Base-by-base conservation (phyloP, 1,139 yeast genomes). In the Sugiyamaella paludigena region DNA sequence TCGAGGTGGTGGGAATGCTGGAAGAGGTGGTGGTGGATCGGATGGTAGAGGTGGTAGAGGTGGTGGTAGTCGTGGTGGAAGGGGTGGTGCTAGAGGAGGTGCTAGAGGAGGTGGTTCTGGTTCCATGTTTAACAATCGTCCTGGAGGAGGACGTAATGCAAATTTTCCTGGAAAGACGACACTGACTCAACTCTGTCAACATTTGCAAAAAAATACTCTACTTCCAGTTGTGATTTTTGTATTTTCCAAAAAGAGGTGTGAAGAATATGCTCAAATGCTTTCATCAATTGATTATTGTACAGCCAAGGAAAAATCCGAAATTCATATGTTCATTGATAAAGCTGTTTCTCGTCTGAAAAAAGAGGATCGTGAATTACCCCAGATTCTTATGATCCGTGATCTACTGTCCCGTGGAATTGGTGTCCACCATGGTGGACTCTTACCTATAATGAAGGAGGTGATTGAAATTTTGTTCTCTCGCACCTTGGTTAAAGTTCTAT, bases 351-450 rank as follows among this genome's bases (percentile, higher is more conserved):
- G 98, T 49, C 77, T 92, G 66, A 87, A 87, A 61, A 84, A 84
- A 58, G 98, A 92, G 60, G 99, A 92, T 65, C 77, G 98, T 52
- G 94, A 86, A 50, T 73, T 92, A 48, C 98, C 98, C 0, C 98
- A 92, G 66, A 92, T 92, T 51, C 58, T 85, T 50, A 81, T 86
- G 57, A 78, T 91, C 51, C 76, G 95, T 57, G 95, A 88, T 33
- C 74, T 92, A 75, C 72, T 92, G 37, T 79, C 91, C 45, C 76
- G 97, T 60, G 98, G 99, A 52, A 86, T 92, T 57, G 98, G 96
- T 0, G 95, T 92, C 1, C 99, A 92, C 67, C 98, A 92, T 69
- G 96, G 98, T 65, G 99, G 99, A 1, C 71, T 92, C 49, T 72
- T 92, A 51, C 99, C 99, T 0, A 92, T 92, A 50, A 95, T 92